Base-by-base conservation (phyloP, 2,329 filamentous ascomycete genomes). In the Pseudocercospora eumusae region DNA sequence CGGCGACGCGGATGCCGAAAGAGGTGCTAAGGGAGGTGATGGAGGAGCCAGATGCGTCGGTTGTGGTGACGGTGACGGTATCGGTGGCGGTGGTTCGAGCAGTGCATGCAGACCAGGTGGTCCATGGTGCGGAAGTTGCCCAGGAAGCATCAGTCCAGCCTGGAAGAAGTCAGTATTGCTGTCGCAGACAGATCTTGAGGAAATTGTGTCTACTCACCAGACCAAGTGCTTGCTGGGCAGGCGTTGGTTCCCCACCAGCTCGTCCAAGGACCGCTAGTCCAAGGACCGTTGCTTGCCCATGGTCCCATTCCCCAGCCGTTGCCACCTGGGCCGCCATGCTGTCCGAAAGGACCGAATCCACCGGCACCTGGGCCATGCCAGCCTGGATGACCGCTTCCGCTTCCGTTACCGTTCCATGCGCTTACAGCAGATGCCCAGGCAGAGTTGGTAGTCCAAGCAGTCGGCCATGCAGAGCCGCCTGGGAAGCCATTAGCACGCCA, bases 191-290 rank as follows among this genome's bases (percentile, higher is more conserved):
- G 25, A 25, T 23, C 57, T 28, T 3, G 21, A 28, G 21, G 15
- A 21, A 20, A 28, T 10, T 40, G 4, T 31, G 15, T 53, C 1
- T 18, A 64, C 69, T 62, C 53, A 72, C 70, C 71, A 56, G 64
- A 66, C 74, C 74, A 75, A 20, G 73, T 75, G 57, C 62, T 68
- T 3, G 64, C 66, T 10, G 74, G 74, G 62, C 74, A 75, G 4
- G 66, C 73, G 42, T 63, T 60, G 31, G 69, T 70, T 15, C 73
- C 73, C 74, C 74, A 75, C 74, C 74, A 75, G 25, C 60, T 65
- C 11, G 74, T 75, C 74, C 74, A 75, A 1, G 73, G 68, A 9
- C 73, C 74, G 6, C 61, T 57, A 3, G 73, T 74, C 71, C 73
- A 75, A 9, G 66, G 61, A 27, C 73, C 69, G 21, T 56, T 65